Conservation (phyloP, 768 basidiomycete genomes). For the Boletellus ananas region DNA sequence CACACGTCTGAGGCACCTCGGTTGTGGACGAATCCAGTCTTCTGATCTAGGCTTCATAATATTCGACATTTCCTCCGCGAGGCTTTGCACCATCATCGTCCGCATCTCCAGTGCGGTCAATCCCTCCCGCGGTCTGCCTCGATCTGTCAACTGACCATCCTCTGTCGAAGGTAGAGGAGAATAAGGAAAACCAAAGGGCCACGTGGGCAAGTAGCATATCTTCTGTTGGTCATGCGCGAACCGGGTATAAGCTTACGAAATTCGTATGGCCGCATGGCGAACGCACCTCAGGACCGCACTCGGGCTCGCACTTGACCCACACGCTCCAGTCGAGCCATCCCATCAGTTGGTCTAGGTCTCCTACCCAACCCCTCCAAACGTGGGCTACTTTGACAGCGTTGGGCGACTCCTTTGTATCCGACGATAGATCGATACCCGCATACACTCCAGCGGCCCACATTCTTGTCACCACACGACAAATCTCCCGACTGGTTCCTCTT, state of each 20-base stretch:
- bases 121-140: background rate
- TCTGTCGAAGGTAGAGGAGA: background rate
- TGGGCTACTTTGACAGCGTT: background rate
- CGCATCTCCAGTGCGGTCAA: background rate
- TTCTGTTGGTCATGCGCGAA: slow-evolving; percentile 8
- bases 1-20: slow-evolving; percentile 9
- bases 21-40: slow-evolving; percentile 9
- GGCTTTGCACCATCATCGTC: background rate
- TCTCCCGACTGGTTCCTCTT: slow-evolving; percentile 14
- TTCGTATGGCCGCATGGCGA: background rate
- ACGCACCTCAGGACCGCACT: slow-evolving; percentile 11
- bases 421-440: slow-evolving; percentile 3
- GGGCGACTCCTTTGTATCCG: background rate
- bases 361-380: slow-evolving; percentile 9
- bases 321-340: slow-evolving; percentile 23
- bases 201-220: slow-evolving; percentile 18
- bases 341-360: slow-evolving; percentile 11
- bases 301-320: slow-evolving; percentile 20
- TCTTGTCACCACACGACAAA: slow-evolving; percentile 16
- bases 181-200: slow-evolving; percentile 4
- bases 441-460: slow-evolving; percentile 20
- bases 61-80: background rate
- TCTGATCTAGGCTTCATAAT: background rate
- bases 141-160: background rate
- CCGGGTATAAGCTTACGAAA: background rate